Evolutionary conservation across 768 basidiomycete species (phyloP), one percentile per base, ranked within the genome.

Genomic region (Tulasnella sp.): DNA sequence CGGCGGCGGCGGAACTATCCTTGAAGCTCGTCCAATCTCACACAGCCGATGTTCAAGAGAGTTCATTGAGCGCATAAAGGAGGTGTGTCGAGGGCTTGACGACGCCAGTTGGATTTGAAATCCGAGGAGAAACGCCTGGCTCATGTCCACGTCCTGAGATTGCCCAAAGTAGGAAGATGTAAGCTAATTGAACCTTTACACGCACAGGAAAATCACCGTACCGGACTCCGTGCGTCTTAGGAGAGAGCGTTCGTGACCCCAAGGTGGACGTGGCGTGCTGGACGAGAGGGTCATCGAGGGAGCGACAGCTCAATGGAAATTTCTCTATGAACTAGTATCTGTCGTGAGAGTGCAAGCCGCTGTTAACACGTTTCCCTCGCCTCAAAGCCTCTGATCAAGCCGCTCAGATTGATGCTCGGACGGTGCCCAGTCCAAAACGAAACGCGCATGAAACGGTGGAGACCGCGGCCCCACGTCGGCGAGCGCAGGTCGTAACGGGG

Each of bases 401-500:
- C 56, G 31, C n/a, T 58, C 56, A 58, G 18, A 68, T 16, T 34
- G 31, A 68, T 68, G 62, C 62, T 68, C 4, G 10, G 31, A 1
- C 34, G 62, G 4, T 68, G 34, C 2, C 31, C 62, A 68, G 62
- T 68, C 18, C 62, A 68, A 68, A 68, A 68, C 62, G 62, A 68
- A 68, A 68, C 34, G 62, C 62, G 62, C 62, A 34, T 68, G 62
- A 68, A 68, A 68, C 62, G 62, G 31, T 31, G n/a, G 56, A 27
- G 31, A 12, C 62, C 31, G 62, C n/a, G 14, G 31, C 27, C 62
- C 34, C 14, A 6, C 62, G 34, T 36, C 62, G 62, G 62, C 27
- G 62, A 68, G 62, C 62, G 62, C 14, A 68, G 31, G 62, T 68
- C 62, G 62, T 36, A 68, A 68, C 62, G 62, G 62, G 62, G 62